Evolutionary conservation across 345 rosid genomes (phyloP).

Genomic region (Odontarrhena argentea): DNA sequence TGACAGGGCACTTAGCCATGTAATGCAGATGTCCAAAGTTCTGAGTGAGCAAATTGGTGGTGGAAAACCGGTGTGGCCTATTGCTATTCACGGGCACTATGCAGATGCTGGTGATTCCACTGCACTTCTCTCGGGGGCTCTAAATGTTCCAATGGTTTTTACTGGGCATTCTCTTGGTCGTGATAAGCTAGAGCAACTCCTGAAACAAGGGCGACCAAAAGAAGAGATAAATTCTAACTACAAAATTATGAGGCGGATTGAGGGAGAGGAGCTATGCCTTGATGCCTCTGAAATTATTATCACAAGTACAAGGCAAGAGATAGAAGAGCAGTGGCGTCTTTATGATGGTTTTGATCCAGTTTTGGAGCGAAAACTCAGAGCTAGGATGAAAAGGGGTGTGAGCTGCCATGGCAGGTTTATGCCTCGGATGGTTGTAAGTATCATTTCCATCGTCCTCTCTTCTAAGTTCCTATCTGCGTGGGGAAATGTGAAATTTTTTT

Average conservation of each 20-base stretch:
- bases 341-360: conserved; percentile 79
- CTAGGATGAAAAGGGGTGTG: conserved; percentile 73
- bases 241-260: conserved; percentile 73
- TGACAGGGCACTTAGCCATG: conserved; percentile 68
- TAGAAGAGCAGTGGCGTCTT: conserved; percentile 77
- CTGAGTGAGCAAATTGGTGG: conserved; percentile 65
- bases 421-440: conserved; percentile 75
- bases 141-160: conserved; percentile 77
- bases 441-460: conserved; percentile 23
- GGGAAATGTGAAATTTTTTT: background rate
- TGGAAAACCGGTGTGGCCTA: conserved; percentile 69
- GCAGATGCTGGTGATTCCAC: conserved; percentile 78
- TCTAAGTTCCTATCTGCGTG: background rate
- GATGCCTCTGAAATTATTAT: conserved; percentile 70
- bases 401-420: conserved; percentile 74
- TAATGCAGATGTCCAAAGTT: conserved; percentile 70
- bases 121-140: conserved; percentile 70
- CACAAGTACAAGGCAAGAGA: conserved; percentile 79
- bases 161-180: conserved; percentile 83
- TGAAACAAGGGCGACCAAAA: conserved; percentile 66
- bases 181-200: conserved; percentile 70
- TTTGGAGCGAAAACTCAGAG: conserved; percentile 68
- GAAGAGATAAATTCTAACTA: conserved; percentile 64
- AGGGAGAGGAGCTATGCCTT: conserved; percentile 68
- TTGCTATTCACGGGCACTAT: conserved; percentile 74